Conservation (phyloP, 441 rosid genomes). For the Hura crepitans region DNA sequence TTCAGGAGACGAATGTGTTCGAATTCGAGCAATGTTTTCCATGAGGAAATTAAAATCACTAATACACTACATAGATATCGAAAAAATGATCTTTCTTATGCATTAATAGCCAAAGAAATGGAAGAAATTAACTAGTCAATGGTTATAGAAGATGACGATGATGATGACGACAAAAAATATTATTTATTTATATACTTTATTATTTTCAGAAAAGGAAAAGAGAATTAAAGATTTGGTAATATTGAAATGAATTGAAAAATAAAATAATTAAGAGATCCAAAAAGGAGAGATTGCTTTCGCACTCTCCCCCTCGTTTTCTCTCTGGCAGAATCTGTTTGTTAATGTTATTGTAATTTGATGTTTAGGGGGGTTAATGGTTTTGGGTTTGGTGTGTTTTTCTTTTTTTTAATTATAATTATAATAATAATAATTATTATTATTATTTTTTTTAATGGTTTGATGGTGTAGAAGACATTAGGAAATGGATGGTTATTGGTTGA, state of each 20-base stretch:
- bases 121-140: not conserved
- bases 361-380: not conserved
- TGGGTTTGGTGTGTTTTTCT: not conserved
- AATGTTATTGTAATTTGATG: too few relatives aligned
- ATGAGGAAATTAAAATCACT: not conserved
- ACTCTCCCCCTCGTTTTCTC: constrained; percentile 32
- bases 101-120: constrained; percentile 5
- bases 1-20: constrained; percentile 56
- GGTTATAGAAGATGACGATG: too few relatives aligned
- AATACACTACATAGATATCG: not conserved
- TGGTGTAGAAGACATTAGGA: constrained; percentile 1
- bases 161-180: too few relatives aligned
- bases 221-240: too few relatives aligned
- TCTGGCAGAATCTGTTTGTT: constrained; percentile 9
- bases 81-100: not conserved
- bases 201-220: too few relatives aligned
- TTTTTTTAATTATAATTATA: not conserved
- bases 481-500: constrained; percentile 29
- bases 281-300: constrained; percentile 34
- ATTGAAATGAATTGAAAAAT: too few relatives aligned
- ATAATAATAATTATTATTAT: too few relatives aligned
- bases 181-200: too few relatives aligned
- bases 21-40: constrained; percentile 29
- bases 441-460: not conserved
- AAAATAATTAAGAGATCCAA: constrained; percentile 27